Evolutionary conservation across 352 stramenopile species (phyloP).

Genomic region (Phytophthora brassicae): DNA sequence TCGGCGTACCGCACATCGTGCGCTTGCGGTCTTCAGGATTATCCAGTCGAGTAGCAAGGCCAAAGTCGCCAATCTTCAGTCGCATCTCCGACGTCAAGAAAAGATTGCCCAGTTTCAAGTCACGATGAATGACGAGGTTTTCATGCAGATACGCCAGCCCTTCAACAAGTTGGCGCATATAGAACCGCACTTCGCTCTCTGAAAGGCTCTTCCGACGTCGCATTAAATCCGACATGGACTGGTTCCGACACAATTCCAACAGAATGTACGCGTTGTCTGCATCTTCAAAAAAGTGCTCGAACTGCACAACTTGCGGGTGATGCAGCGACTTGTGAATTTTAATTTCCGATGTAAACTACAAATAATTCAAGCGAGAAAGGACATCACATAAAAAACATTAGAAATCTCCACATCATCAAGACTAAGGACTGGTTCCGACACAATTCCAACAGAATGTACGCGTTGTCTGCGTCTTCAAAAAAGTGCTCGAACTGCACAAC

Average conservation of each 20-base stretch:
- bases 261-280: slow-evolving; percentile 97
- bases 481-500: slow-evolving; percentile 98
- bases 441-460: slow-evolving; percentile 98
- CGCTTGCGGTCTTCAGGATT: slow-evolving; percentile 92
- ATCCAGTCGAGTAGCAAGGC: slow-evolving; percentile 86
- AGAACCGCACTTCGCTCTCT: slow-evolving; percentile 94
- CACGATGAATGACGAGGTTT: slow-evolving; percentile 95
- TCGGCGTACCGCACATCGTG: slow-evolving; percentile 95
- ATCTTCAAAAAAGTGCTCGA: slow-evolving; percentile 99
- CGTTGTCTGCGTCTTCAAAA: slow-evolving; percentile 97
- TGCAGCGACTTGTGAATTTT: slow-evolving; percentile 98
- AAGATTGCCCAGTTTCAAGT: slow-evolving; percentile 98
- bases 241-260: slow-evolving; percentile 96
- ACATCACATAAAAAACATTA: slow-evolving; percentile 44
- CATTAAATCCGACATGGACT: slow-evolving; percentile 96
- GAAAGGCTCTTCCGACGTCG: slow-evolving; percentile 94
- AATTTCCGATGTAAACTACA: slow-evolving; percentile 94
- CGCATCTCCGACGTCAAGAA: slow-evolving; percentile 95
- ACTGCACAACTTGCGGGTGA: slow-evolving; percentile 95
- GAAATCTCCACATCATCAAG: slow-evolving; percentile 70
- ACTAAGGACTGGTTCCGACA: slow-evolving; percentile 97
- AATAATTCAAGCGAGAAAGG: slow-evolving; percentile 26
- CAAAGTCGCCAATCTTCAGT: slow-evolving; percentile 97
- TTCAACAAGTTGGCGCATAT: slow-evolving; percentile 90
- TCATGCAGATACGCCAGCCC: slow-evolving; percentile 95